These are phyloP conservation scores for Amesomyces nigricolor DNA, from an alignment of 2,329 filamentous ascomycete genomes.

Conservation along the genomic window DNA sequence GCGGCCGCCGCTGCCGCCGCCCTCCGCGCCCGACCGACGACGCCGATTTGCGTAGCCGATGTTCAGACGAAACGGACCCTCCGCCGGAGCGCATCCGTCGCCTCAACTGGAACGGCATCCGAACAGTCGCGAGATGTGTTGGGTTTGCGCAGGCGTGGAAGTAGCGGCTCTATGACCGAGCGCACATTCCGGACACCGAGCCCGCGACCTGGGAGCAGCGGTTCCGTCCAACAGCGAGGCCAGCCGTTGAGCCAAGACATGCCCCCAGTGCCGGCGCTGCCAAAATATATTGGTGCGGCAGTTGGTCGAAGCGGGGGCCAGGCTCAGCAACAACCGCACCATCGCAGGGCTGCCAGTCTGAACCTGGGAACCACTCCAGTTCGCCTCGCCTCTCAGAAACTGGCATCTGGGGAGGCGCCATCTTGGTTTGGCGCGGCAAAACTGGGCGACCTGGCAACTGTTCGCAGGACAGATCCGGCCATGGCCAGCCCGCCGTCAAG, in stretches of 20 bases:
- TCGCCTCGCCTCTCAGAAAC: conserved; percentile 49
- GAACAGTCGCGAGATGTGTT: conserved; percentile 15
- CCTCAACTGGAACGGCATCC: conserved; percentile 48
- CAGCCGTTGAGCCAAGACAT: conserved; percentile 36
- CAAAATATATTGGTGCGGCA: conserved; percentile 40
- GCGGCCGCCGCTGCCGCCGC: conserved; percentile 83
- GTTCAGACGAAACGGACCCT: conserved; percentile 83
- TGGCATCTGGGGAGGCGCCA: conserved; percentile 35
- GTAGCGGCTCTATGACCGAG: conserved; percentile 79
- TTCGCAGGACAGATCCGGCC: conserved; percentile 41
- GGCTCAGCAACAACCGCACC: conserved; percentile 11
- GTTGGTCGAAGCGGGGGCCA: conserved; percentile 19
- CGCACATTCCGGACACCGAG: conserved; percentile 80
- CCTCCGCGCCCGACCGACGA: conserved; percentile 68
- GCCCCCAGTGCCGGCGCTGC: conserved; percentile 73
- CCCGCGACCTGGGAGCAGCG: conserved; percentile 43
- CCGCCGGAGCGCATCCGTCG: conserved; percentile 65
- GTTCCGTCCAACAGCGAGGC: conserved; percentile 20
- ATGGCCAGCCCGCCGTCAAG: conserved; percentile 33
- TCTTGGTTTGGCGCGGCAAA: conserved; percentile 47
- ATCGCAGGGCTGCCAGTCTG: conserved; percentile 34
- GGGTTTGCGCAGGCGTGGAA: conserved; percentile 58
- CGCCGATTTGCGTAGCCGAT: conserved; percentile 73
- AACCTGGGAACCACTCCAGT: conserved; percentile 41
- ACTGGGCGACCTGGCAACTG: conserved; percentile 39